These are phyloP conservation scores for Tylopilus balloui DNA, from an alignment of 768 basidiomycete genomes.

Conservation along the genomic window DNA sequence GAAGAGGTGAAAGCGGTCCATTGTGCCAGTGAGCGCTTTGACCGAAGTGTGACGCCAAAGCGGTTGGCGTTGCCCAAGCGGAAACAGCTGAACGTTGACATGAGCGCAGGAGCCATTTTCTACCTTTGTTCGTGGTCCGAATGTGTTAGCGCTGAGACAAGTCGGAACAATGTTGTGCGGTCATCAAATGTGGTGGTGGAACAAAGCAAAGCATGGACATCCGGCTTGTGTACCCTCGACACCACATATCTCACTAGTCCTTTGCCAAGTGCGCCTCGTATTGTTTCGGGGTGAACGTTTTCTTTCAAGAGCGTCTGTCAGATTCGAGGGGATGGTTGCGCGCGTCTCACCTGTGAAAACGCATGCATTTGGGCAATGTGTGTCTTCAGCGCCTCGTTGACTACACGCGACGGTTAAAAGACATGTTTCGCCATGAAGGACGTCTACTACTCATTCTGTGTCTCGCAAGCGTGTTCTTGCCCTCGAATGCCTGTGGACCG, in stretches of 20 bases:
- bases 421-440: neutral
- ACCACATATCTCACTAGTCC: slow-evolving; percentile 8
- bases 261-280: slow-evolving; percentile 49
- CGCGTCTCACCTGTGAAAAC: slow-evolving; percentile 69
- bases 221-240: neutral
- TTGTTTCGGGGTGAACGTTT: slow-evolving; percentile 69
- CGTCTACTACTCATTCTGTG: slow-evolving; percentile 59
- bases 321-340: neutral
- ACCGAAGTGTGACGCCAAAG: neutral
- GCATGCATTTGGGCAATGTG: slow-evolving; percentile 82
- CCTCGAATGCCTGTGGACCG: slow-evolving; percentile 63
- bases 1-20: no score
- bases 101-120: neutral
- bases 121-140: neutral
- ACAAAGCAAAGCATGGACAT: neutral
- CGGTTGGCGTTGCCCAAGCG: neutral
- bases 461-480: slow-evolving; percentile 72
- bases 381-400: slow-evolving; percentile 70
- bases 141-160: neutral
- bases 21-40: neutral
- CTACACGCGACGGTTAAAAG: slow-evolving; percentile 36
- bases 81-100: neutral
- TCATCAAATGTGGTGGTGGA: neutral
- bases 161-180: neutral
- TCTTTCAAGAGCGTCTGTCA: slow-evolving; percentile 37